A percentile compares a stretch with the other conserved stretches of the same genome.
Conservation (phyloP, 345 rosid genomes). For the Cardiospermum halicacabum region DNA sequence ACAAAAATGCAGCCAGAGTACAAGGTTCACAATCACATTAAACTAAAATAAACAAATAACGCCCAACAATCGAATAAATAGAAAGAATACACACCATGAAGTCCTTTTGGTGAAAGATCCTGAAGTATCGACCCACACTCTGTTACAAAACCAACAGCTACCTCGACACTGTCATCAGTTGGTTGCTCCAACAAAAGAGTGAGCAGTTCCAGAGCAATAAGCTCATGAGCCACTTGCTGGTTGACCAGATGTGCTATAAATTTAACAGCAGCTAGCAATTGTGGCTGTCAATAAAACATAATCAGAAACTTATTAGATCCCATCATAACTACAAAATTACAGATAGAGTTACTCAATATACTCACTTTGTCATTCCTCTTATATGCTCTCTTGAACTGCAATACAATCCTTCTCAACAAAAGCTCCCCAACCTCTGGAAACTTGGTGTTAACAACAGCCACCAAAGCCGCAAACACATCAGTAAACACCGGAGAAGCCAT, state of each 20-base stretch:
- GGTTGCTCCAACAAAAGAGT: slow-evolving; percentile 72
- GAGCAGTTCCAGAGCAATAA: slow-evolving; percentile 77
- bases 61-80: not conserved
- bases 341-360: not conserved
- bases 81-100: slow-evolving; percentile 49
- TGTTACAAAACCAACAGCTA: slow-evolving; percentile 85
- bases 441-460: slow-evolving; percentile 78
- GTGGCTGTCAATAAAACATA: slow-evolving; percentile 47
- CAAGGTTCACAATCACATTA: not conserved
- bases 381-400: slow-evolving; percentile 93
- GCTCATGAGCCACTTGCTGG: slow-evolving; percentile 87
- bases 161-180: slow-evolving; percentile 93
- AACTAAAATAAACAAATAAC: not conserved
- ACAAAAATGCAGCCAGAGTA: not conserved
- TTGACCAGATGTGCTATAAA: slow-evolving; percentile 92
- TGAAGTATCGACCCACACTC: slow-evolving; percentile 93
- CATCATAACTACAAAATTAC: not conserved
- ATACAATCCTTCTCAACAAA: slow-evolving; percentile 69
- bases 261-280: slow-evolving; percentile 89
- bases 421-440: slow-evolving; percentile 90
- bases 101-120: slow-evolving; percentile 84
- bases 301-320: not conserved
- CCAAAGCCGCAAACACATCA: slow-evolving; percentile 82
- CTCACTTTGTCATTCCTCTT: slow-evolving; percentile 86
- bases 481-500: slow-evolving; percentile 96